Conservation (phyloP, 2,329 filamentous ascomycete genomes). For the Malbranchea zuffiana region DNA sequence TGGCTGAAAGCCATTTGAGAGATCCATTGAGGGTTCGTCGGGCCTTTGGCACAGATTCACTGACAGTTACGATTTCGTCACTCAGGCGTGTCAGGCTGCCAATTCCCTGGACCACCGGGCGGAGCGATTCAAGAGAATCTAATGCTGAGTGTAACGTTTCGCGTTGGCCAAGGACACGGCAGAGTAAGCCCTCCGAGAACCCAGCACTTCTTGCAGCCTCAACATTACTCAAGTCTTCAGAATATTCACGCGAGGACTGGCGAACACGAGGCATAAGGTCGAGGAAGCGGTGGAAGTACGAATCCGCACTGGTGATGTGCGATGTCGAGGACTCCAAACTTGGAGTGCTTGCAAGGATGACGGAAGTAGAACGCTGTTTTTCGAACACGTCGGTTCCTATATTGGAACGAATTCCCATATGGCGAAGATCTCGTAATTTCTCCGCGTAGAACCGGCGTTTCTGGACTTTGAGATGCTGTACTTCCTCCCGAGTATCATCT, state of each 20-base stretch:
- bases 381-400: conserved; percentile 61
- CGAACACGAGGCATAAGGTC: conserved; percentile 61
- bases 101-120: conserved; percentile 23
- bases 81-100: conserved; percentile 24
- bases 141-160: conserved; percentile 25
- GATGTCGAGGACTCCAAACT: conserved; percentile 24
- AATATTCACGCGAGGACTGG: conserved; percentile 59
- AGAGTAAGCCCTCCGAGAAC: conserved; percentile 75
- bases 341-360: conserved; percentile 53
- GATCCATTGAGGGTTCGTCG: conserved; percentile 20
- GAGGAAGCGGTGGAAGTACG: conserved; percentile 68
- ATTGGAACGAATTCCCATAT: conserved; percentile 85
- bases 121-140: conserved; percentile 23
- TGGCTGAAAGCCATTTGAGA: conserved; percentile 54
- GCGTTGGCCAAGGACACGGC: conserved; percentile 35
- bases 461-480: conserved; percentile 81
- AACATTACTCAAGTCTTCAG: conserved; percentile 70
- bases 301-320: conserved; percentile 44
- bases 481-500: conserved; percentile 70
- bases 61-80: conserved; percentile 19
- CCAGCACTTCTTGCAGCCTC: conserved; percentile 71
- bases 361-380: conserved; percentile 59
- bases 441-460: conserved; percentile 89
- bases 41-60: conserved; percentile 10
- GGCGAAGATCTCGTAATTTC: conserved; percentile 66